Evolutionary conservation across 2,329 filamentous ascomycete species (phyloP).

Genomic region (Cordyceps militaris): DNA sequence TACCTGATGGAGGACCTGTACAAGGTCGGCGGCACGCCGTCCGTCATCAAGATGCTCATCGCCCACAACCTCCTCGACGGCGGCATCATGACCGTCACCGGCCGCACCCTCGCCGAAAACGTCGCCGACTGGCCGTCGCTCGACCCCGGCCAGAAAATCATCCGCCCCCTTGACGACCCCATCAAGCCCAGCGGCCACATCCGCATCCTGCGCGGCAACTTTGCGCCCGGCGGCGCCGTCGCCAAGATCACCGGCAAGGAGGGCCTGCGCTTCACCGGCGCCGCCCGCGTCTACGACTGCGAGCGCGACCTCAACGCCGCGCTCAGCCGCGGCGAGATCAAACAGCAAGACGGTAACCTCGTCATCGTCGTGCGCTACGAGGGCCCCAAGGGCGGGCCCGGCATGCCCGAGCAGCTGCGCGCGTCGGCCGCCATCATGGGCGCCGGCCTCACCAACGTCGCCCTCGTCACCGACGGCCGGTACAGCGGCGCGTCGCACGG

Average conservation of each 20-base stretch:
- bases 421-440: slow-evolving; percentile 89
- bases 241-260: slow-evolving; percentile 97
- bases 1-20: slow-evolving; percentile 88
- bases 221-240: slow-evolving; percentile 82
- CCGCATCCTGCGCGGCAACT: slow-evolving; percentile 79
- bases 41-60: slow-evolving; percentile 79
- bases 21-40: slow-evolving; percentile 75
- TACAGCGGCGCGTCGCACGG: slow-evolving; percentile 86
- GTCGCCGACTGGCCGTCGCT: slow-evolving; percentile 69
- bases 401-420: slow-evolving; percentile 93
- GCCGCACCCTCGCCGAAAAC: slow-evolving; percentile 76
- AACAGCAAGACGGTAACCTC: slow-evolving; percentile 58
- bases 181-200: slow-evolving; percentile 85
- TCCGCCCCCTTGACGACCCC: slow-evolving; percentile 66
- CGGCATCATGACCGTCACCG: slow-evolving; percentile 72
- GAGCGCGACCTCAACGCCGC: slow-evolving; percentile 75
- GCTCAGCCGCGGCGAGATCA: slow-evolving; percentile 58
- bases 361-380: slow-evolving; percentile 91
- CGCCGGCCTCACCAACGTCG: slow-evolving; percentile 77
- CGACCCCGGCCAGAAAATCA: slow-evolving; percentile 73
- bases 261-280: slow-evolving; percentile 72
- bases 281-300: slow-evolving; percentile 79
- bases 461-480: slow-evolving; percentile 84
- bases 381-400: slow-evolving; percentile 85
- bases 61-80: slow-evolving; percentile 71